These are phyloP conservation scores for Colletotrichum plurivorum DNA, from an alignment of 2,329 filamentous ascomycete species.

Conservation along the genomic window DNA sequence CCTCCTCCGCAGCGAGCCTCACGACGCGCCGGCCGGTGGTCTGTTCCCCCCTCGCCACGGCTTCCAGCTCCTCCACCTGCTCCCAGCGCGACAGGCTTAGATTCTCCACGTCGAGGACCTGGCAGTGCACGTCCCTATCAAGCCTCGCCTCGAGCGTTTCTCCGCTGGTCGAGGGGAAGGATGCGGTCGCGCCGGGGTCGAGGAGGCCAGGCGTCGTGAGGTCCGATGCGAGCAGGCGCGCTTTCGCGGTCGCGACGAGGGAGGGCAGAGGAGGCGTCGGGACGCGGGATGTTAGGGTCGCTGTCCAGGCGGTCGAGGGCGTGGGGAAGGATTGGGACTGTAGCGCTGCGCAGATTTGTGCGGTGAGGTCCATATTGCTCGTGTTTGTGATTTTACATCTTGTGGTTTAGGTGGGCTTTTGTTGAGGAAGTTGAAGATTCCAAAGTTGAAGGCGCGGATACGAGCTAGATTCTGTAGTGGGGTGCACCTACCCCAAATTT, in stretches of 20 bases:
- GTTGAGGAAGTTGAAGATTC: background rate
- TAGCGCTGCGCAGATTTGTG: constrained; percentile 68
- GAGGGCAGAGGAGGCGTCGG: constrained; percentile 76
- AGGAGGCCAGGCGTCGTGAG: constrained; percentile 74
- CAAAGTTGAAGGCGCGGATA: constrained; percentile 1
- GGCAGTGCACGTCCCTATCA: constrained; percentile 76
- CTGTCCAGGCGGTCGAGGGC: constrained; percentile 72
- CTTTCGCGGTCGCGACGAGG: constrained; percentile 83
- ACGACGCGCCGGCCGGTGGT: constrained; percentile 86
- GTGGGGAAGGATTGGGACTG: constrained; percentile 67
- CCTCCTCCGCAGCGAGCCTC: constrained; percentile 69
- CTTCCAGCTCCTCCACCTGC: constrained; percentile 86
- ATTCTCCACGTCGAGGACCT: constrained; percentile 90
- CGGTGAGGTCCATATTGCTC: constrained; percentile 47
- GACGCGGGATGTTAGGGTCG: constrained; percentile 70
- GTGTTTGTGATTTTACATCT: background rate
- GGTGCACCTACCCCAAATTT: constrained; percentile 30
- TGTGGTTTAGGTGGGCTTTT: background rate
- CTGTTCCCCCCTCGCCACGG: constrained; percentile 79
- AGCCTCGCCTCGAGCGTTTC: constrained; percentile 70
- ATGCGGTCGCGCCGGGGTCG: constrained; percentile 53
- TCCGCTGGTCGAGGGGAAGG: constrained; percentile 68
- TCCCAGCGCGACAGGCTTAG: constrained; percentile 85
- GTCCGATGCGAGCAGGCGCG: constrained; percentile 84
- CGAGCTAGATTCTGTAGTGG: constrained; percentile 26